Conservation (phyloP, 345 rosid species). For the Psidium friedrichsthalianum region DNA sequence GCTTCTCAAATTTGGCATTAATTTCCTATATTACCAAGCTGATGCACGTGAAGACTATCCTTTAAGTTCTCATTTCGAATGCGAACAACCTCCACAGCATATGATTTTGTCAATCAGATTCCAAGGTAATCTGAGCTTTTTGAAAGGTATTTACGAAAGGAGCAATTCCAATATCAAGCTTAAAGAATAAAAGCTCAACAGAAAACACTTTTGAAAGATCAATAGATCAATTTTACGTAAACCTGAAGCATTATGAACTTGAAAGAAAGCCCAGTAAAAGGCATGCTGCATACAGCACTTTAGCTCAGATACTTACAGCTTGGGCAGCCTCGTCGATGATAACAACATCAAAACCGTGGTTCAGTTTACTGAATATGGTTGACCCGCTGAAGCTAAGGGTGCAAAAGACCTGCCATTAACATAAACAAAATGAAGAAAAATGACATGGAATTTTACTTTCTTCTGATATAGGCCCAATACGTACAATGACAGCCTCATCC, state of each 20-base stretch:
- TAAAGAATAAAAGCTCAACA: neutral
- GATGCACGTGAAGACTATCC: neutral
- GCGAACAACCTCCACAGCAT: neutral
- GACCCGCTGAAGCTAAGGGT: constrained; percentile 98
- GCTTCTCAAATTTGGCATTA: neutral
- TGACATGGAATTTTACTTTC: neutral
- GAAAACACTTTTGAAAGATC: neutral
- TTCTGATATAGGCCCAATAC: constrained; percentile 11
- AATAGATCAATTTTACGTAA: neutral
- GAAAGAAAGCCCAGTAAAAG: neutral
- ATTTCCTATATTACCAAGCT: neutral
- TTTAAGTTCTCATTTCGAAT: neutral
- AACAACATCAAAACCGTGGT: constrained; percentile 81
- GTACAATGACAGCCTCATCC: constrained; percentile 85
- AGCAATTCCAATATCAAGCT: neutral
- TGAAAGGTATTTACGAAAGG: neutral
- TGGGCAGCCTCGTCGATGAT: constrained; percentile 99
- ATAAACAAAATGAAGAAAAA: constrained; percentile 3
- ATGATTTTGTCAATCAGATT: neutral
- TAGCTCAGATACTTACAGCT: constrained; percentile 51
- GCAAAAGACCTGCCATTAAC: constrained; percentile 59
- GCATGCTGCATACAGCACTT: neutral
- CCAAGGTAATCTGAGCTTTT: neutral
- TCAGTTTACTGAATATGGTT: constrained; percentile 49
- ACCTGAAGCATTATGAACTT: neutral